Conservation (phyloP, 2,329 filamentous ascomycete species). For the Penicillium fuscoglaucum region DNA sequence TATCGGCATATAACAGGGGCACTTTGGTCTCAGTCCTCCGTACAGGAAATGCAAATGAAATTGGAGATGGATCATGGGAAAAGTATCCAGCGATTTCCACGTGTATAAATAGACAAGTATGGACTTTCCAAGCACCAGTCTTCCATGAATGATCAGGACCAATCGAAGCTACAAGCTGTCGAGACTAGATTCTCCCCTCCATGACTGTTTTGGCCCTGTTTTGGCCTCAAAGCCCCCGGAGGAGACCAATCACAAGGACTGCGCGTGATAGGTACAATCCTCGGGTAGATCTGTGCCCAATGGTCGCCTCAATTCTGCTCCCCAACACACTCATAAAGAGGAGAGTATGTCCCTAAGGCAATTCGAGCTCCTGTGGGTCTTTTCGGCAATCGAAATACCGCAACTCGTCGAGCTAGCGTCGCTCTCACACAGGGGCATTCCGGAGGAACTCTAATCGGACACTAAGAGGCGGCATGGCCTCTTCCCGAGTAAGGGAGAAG, state of each 20-base stretch:
- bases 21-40: background rate
- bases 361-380: background rate
- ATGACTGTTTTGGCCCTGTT: background rate
- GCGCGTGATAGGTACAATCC: background rate
- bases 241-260: background rate
- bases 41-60: background rate
- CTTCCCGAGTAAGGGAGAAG: background rate
- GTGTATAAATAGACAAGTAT: background rate
- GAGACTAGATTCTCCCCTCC: background rate
- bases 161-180: background rate
- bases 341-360: background rate
- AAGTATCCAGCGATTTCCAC: background rate
- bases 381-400: background rate
- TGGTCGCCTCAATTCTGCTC: background rate
- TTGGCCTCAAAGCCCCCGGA: background rate
- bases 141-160: background rate
- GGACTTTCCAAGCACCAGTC: background rate
- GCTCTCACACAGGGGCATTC: background rate
- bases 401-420: background rate
- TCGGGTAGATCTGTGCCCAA: conserved; percentile 1
- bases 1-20: background rate
- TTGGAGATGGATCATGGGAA: background rate
- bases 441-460: background rate
- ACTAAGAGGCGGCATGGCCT: background rate
- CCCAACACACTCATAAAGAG: background rate